phyloP scores from a whole-genome alignment of 2,329 filamentous ascomycete species.

The Didymella exigua region DNA sequence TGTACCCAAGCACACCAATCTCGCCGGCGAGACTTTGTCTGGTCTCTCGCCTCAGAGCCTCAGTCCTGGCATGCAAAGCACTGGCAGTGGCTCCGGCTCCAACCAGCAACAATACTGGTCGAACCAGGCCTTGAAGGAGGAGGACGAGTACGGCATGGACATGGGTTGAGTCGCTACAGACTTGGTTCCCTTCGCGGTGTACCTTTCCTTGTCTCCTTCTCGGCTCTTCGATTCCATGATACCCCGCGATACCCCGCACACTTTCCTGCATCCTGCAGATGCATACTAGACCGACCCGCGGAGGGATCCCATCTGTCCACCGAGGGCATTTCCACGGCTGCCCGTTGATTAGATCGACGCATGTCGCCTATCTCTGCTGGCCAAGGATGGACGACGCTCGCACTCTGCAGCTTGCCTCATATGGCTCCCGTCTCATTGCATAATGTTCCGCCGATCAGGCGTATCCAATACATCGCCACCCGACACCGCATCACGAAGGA shows the following conservation, averaged over 20 bases:
- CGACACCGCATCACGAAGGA: neutral
- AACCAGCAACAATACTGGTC: slow-evolving; percentile 61
- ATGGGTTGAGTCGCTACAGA: slow-evolving; percentile 37
- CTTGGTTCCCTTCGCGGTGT: slow-evolving; percentile 12
- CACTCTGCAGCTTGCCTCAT: slow-evolving; percentile 29
- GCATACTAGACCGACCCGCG: slow-evolving; percentile 25
- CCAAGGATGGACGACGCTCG: slow-evolving; percentile 35
- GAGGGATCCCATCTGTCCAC: slow-evolving; percentile 5
- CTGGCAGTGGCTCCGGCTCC: slow-evolving; percentile 64
- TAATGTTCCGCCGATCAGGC: slow-evolving; percentile 34
- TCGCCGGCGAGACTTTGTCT: slow-evolving; percentile 75
- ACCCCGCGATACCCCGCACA: slow-evolving; percentile 46
- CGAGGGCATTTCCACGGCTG: neutral
- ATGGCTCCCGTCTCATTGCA: slow-evolving; percentile 38
- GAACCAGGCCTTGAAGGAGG: slow-evolving; percentile 78
- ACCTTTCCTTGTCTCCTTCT: slow-evolving; percentile 22
- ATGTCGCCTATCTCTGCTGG: slow-evolving; percentile 42
- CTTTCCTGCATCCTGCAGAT: slow-evolving; percentile 38
- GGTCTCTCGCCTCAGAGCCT: slow-evolving; percentile 64
- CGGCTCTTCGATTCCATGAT: slow-evolving; percentile 40
- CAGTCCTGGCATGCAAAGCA: slow-evolving; percentile 64
- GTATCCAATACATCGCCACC: slow-evolving; percentile 20
- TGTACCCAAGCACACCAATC: slow-evolving; percentile 91
- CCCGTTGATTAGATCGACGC: slow-evolving; percentile 5
- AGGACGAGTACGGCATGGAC: slow-evolving; percentile 90